Conservation (phyloP, 169 alveolate species). For the Eimeria necatrix region DNA sequence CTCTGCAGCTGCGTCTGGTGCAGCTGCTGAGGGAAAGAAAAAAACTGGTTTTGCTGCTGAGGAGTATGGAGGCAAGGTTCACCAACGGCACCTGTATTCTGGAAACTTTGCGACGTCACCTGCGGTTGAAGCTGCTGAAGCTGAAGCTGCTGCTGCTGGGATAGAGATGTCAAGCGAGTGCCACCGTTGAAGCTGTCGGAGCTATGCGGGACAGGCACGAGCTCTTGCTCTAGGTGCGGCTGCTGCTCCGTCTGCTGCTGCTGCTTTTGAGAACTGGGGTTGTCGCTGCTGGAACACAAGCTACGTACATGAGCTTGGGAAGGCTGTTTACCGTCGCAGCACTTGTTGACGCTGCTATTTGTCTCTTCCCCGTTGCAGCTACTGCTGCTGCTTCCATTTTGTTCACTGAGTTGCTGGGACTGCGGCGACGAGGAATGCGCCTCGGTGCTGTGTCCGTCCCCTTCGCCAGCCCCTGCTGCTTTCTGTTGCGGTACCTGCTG, state of each 20-base stretch:
- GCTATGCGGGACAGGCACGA: not conserved
- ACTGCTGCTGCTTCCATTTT: constrained; percentile 23
- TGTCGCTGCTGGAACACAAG: not conserved
- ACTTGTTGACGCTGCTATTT: not conserved
- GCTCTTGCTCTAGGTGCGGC: not conserved
- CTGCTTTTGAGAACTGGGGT: not conserved
- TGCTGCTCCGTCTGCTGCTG: constrained; percentile 6
- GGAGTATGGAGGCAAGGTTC: no score
- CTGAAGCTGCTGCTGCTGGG: constrained; percentile 17
- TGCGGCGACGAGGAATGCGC: constrained; percentile 19
- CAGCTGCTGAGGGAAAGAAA: constrained; percentile 13
- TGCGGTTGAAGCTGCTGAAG: not conserved
- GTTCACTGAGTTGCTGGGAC: not conserved
- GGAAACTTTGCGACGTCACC: no score
- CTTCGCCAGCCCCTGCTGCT: constrained; percentile 4
- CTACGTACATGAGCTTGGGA: not conserved
- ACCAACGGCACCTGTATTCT: no score
- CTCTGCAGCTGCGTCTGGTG: not conserved
- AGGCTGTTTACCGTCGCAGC: constrained; percentile 52
- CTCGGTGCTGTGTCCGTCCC: constrained; percentile 41
- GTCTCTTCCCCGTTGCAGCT: not conserved
- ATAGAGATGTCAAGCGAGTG: not conserved
- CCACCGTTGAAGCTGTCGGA: not conserved
- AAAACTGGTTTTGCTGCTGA: not conserved
- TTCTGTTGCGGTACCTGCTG: constrained; percentile 44